Evolutionary conservation across 2,329 filamentous ascomycete species (phyloP).

Genomic region (Domatiomyces catenatus): DNA sequence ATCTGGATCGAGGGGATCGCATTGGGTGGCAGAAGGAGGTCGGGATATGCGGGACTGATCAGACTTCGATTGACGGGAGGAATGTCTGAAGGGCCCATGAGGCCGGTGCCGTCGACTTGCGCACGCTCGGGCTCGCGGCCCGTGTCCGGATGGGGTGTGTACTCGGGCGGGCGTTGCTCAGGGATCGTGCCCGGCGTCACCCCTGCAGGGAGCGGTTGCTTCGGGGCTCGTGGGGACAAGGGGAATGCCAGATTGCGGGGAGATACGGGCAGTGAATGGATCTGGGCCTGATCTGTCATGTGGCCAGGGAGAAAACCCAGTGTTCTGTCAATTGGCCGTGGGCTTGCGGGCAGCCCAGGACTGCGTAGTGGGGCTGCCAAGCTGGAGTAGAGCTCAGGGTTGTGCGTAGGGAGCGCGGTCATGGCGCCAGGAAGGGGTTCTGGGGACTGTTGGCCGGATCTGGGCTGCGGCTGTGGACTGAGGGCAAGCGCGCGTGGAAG

Average conservation of each 20-base stretch:
- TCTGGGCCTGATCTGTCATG: slow-evolving; percentile 32
- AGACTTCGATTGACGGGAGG: slow-evolving; percentile 55
- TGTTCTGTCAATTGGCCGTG: slow-evolving; percentile 44
- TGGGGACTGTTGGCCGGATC: neutral
- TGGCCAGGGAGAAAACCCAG: slow-evolving; percentile 30
- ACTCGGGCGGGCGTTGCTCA: slow-evolving; percentile 23
- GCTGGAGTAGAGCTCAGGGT: neutral
- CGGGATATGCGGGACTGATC: slow-evolving; percentile 71
- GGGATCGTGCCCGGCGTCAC: slow-evolving; percentile 41
- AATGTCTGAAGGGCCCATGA: slow-evolving; percentile 2
- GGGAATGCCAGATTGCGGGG: slow-evolving; percentile 42
- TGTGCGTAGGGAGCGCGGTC: slow-evolving; percentile 5
- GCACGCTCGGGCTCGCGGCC: neutral
- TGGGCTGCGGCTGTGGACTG: slow-evolving; percentile 2
- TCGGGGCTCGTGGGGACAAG: slow-evolving; percentile 56
- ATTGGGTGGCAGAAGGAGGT: slow-evolving; percentile 72
- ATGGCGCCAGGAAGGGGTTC: slow-evolving; percentile 23
- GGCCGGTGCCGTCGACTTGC: neutral
- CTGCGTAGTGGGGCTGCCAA: slow-evolving; percentile 38
- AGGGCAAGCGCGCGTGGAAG: slow-evolving; percentile 4
- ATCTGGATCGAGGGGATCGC: slow-evolving; percentile 74
- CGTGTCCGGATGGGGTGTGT: slow-evolving; percentile 12
- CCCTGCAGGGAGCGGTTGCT: slow-evolving; percentile 57
- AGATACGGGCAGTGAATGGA: slow-evolving; percentile 52
- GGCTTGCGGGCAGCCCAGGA: slow-evolving; percentile 49